Evolutionary conservation across 805 yeast genomes (phyloP), one percentile per base, ranked within the genome.

Genomic region (Vanderwaltozyma yarrowii): DNA sequence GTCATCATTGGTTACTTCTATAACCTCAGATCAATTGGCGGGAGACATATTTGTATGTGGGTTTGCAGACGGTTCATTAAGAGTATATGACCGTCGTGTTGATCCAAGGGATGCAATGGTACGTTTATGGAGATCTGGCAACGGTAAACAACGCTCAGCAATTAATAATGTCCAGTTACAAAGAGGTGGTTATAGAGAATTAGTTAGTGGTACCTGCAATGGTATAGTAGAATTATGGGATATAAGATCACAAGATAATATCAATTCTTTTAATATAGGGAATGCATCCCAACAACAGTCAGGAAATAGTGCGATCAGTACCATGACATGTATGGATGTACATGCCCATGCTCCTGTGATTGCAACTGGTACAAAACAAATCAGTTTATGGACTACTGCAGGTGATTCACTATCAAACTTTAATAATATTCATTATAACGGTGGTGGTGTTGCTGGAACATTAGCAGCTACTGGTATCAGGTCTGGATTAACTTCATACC

Each of bases 331-430:
- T 16, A 69, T 86, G 39, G 81, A 83, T 52, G 75, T 85, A 5
- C 98, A 92, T 61, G 98, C 92, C 52, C 98, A 92, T 62, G 98
- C 97, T 0, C 97, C 98, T 1, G 70, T 92, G 2, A 74, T 92
- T 40, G 89, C 88, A 2, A 81, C 95, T 3, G 96, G 95, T 0
- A 78, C 88, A 2, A 80, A 80, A 44, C 69, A 73, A 26, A 76
- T 87, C 13, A 38, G 33, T 7, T 18, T 92, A 5, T 88, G 92
- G 83, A 77, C 94, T 3, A 85, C 95, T 0, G 65, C 81, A 0
- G 97, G 97, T 2, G 82, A 83, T 42, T 56, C 74, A 38, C 64
- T 88, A 6, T 65, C 84, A 1, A 69, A 73, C 9, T 72, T 88
- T 46, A 71, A 70, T 50, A 76, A 66, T 37, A 44, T 50, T 15